Conservation (phyloP, 1,139 yeast species). For the Candida sp. region DNA sequence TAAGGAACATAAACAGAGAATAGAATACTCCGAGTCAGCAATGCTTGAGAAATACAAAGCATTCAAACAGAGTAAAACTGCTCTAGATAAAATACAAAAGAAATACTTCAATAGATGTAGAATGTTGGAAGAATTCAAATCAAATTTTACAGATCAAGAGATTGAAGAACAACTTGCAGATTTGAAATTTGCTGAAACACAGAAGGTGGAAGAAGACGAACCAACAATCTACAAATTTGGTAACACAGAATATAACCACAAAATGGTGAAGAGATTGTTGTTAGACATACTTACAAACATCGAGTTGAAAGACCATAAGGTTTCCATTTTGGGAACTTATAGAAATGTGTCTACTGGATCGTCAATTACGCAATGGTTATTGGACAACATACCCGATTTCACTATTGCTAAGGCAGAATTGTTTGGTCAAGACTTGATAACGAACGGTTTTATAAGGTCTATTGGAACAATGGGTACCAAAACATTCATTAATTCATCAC, state of each 20-base stretch:
- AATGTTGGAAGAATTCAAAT: constrained; percentile 59
- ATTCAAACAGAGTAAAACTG: constrained; percentile 44
- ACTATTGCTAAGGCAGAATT: constrained; percentile 58
- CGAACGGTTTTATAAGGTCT: constrained; percentile 60
- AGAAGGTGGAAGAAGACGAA: constrained; percentile 10
- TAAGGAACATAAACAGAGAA: constrained; percentile 65
- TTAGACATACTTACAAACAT: constrained; percentile 40
- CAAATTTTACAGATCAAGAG: constrained; percentile 47
- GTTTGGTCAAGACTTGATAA: constrained; percentile 74
- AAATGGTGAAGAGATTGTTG: constrained; percentile 25
- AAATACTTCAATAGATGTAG: constrained; percentile 79
- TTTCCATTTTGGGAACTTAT: constrained; percentile 66
- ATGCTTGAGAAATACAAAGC: constrained; percentile 49
- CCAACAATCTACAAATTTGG: constrained; percentile 25
- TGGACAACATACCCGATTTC: constrained; percentile 43
- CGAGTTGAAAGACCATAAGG: constrained; percentile 48
- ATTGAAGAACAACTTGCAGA: constrained; percentile 29
- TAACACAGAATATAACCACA: constrained; percentile 22
- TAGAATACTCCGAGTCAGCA: constrained; percentile 58
- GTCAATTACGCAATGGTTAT: constrained; percentile 61
- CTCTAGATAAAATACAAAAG: constrained; percentile 60
- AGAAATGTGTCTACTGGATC: constrained; percentile 63
- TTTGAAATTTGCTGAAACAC: constrained; percentile 19
- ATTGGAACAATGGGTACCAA: constrained; percentile 60
- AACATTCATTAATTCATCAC: constrained; percentile 74